phyloP scores from a whole-genome alignment of 2,329 filamentous ascomycete species.

The Magnaporthales sp. region DNA sequence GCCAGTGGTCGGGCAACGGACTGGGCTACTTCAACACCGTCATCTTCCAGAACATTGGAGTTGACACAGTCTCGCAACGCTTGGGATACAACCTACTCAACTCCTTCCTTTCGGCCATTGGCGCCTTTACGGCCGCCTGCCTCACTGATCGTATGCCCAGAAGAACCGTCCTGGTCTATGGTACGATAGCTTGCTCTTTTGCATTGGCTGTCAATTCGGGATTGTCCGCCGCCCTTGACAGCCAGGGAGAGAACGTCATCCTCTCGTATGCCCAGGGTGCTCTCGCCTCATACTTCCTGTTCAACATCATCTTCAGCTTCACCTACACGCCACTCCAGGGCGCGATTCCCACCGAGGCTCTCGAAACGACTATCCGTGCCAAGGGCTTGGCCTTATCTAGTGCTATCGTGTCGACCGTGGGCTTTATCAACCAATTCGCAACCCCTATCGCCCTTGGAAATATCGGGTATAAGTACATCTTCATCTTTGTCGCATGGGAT shows the following conservation, averaged over 20 bases:
- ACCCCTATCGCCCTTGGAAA: constrained; percentile 31
- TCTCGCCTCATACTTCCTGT: constrained; percentile 38
- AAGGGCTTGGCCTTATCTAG: constrained; percentile 36
- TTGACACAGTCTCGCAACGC: constrained; percentile 26
- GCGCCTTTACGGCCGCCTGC: constrained; percentile 32
- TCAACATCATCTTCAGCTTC: constrained; percentile 40
- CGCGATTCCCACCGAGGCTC: constrained; percentile 35
- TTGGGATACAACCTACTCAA: constrained; percentile 39
- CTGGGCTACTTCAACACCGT: constrained; percentile 41
- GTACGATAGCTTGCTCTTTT: constrained; percentile 31
- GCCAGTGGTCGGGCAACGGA: constrained; percentile 41
- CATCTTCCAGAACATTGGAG: constrained; percentile 32
- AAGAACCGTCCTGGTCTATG: constrained; percentile 33
- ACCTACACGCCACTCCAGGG: constrained; percentile 41
- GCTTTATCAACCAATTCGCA: constrained; percentile 40
- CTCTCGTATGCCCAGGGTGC: constrained; percentile 30
- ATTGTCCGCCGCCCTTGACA: constrained; percentile 28
- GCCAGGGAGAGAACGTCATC: constrained; percentile 20
- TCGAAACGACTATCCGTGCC: constrained; percentile 38
- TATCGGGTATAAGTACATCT: constrained; percentile 4
- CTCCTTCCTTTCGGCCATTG: constrained; percentile 33
- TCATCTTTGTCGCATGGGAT: constrained; percentile 37
- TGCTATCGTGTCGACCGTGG: constrained; percentile 34
- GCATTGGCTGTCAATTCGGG: constrained; percentile 36
- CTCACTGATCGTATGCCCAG: constrained; percentile 37